A percentile compares a stretch with the other conserved stretches of the same genome.
These are phyloP conservation scores for Epichloe uncinata DNA, from an alignment of 2,329 filamentous ascomycete species.

Conservation along the genomic window DNA sequence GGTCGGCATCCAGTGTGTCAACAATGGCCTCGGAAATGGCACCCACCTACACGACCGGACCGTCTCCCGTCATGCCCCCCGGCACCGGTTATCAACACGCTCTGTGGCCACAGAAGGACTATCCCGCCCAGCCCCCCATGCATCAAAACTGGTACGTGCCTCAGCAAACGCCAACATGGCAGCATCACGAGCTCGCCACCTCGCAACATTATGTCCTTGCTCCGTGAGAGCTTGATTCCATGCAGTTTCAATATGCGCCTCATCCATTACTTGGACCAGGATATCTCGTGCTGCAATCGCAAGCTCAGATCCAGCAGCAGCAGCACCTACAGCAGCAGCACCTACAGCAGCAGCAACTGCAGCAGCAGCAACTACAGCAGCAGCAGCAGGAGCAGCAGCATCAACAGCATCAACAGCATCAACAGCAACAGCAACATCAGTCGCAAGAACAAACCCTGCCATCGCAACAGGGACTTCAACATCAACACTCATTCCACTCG, in stretches of 20 bases:
- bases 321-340: slow-evolving; percentile 1
- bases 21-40: slow-evolving; percentile 1
- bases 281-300: slow-evolving; percentile 6
- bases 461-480: background rate
- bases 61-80: slow-evolving; percentile 4
- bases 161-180: slow-evolving; percentile 1
- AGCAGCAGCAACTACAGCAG: no score
- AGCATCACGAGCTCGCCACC: slow-evolving; percentile 1
- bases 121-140: background rate
- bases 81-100: slow-evolving; percentile 1
- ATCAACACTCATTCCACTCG: background rate
- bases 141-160: background rate
- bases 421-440: background rate
- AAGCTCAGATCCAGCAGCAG: slow-evolving; percentile 2
- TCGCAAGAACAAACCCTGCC: background rate
- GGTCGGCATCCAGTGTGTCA: background rate
- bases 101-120: background rate
- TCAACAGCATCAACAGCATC: background rate
- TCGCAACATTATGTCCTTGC: background rate
- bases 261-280: slow-evolving; percentile 6
- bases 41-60: background rate
- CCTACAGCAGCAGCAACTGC: no score
- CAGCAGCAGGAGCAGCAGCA: background rate
- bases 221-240: slow-evolving; percentile 4
- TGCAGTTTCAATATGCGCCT: slow-evolving; percentile 5